Evolutionary conservation across 2,329 filamentous ascomycete species (phyloP), one percentile per base, ranked within the genome.

Genomic region (Ascochyta viciae-villosae): DNA sequence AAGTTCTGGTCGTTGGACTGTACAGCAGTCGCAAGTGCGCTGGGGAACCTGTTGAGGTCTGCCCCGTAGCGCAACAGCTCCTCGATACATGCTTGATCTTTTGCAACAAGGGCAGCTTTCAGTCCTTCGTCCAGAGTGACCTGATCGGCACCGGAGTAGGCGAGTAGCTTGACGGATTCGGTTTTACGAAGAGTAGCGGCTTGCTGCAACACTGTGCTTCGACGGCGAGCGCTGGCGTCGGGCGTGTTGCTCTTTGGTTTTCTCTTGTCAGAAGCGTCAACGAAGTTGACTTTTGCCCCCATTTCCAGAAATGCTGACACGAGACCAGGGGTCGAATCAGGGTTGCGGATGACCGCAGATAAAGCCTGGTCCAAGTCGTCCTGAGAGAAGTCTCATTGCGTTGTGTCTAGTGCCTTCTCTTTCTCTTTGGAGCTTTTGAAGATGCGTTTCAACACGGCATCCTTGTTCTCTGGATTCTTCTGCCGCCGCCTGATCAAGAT

Each of bases 381-480:
- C 38, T 74, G 72, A 9, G 71, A 68, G 51, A 74, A 74, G 13
- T 65, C 54, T 67, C 68, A 71, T 38, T 60, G 52, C 12, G 50
- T 38, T 13, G 55, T 57, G 31, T 53, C 61, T 13, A 60, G 55
- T 29, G 74, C 70, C 53, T 68, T 73, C 10, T 71, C 70, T 54
- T 75, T 74, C 35, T 72, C 69, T 54, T 73, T 74, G 4, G 73
- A 72, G 29, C 66, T 71, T 41, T 64, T 70, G 60, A 75, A 75
- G 7, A 75, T 70, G 38, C 64, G 67, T 58, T 74, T 75, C 49
- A 75, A 51, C 35, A 72, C 64, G 43, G 67, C 68, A 46, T 71
- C 65, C 41, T 65, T 65, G 55, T 64, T 71, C 34, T 72, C 69
- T 38, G 70, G 68, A 19, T 66, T 65, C 23, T 65, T 71, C 22